Evolutionary conservation across 306 rosid species (phyloP).

Genomic region (Aeschynomene evenia): DNA sequence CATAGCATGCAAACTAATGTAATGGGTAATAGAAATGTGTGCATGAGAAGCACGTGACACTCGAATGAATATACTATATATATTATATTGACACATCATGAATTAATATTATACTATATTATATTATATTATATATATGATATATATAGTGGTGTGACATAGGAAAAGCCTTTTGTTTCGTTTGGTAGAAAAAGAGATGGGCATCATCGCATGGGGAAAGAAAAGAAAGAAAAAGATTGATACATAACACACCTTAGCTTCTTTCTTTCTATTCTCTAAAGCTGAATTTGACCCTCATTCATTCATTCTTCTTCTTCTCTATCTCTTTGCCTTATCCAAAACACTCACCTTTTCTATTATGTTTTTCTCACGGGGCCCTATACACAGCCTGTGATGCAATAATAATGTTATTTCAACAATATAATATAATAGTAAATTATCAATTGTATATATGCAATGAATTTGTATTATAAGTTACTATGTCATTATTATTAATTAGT

Average conservation of each 20-base stretch:
- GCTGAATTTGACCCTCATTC: slow-evolving; percentile 24
- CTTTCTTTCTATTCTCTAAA: background rate
- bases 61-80: background rate
- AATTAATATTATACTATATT: background rate
- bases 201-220: background rate
- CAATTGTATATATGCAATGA: background rate
- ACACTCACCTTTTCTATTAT: background rate
- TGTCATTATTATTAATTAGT: background rate
- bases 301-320: too few species aligned
- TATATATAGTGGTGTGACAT: background rate
- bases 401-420: background rate
- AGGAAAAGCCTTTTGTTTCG: background rate
- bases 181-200: slow-evolving; percentile 18
- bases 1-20: background rate
- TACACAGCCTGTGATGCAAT: slow-evolving; percentile 27
- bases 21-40: background rate
- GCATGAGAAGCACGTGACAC: background rate
- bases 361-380: background rate
- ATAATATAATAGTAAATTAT: background rate
- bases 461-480: background rate
- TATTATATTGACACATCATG: background rate
- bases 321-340: background rate
- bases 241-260: background rate
- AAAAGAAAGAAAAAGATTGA: background rate
- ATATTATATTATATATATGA: background rate